These are phyloP conservation scores for Stemphylium beticola DNA, from an alignment of 2,329 filamentous ascomycete species.

Conservation along the genomic window DNA sequence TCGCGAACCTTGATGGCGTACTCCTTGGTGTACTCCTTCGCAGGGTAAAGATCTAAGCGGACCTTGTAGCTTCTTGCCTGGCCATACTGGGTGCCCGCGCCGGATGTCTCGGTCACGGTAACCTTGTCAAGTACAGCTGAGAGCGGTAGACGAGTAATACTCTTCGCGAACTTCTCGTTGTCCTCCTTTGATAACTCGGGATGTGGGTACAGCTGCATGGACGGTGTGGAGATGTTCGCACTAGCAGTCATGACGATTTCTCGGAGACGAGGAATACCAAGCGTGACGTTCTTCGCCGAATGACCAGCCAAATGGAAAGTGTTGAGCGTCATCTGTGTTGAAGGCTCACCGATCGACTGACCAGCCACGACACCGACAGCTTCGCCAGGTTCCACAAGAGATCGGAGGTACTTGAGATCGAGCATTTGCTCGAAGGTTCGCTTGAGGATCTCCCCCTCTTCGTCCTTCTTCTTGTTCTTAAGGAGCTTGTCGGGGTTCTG, in stretches of 20 bases:
- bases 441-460: constrained; percentile 54
- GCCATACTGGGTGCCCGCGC: constrained; percentile 69
- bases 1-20: constrained; percentile 84
- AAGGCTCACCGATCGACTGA: constrained; percentile 95
- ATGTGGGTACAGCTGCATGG: constrained; percentile 83
- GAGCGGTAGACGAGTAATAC: constrained; percentile 83
- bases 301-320: constrained; percentile 99
- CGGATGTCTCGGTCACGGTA: constrained; percentile 78
- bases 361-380: constrained; percentile 96
- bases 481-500: constrained; percentile 69
- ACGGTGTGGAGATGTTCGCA: constrained; percentile 84
- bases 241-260: constrained; percentile 99
- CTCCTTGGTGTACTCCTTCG: constrained; percentile 79
- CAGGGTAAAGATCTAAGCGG: constrained; percentile 81
- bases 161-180: constrained; percentile 84
- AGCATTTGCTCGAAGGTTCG: constrained; percentile 84
- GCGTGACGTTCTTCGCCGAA: constrained; percentile 96
- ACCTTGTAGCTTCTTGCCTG: constrained; percentile 87
- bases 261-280: constrained; percentile 94
- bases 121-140: constrained; percentile 84
- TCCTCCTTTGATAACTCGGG: constrained; percentile 72
- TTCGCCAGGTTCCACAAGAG: constrained; percentile 91
- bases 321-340: constrained; percentile 98
- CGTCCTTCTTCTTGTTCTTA: constrained; percentile 64
- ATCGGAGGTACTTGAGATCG: constrained; percentile 90